Evolutionary conservation across 1,284 basidiomycete genomes (phyloP).

Genomic region (Tilletia caries): DNA sequence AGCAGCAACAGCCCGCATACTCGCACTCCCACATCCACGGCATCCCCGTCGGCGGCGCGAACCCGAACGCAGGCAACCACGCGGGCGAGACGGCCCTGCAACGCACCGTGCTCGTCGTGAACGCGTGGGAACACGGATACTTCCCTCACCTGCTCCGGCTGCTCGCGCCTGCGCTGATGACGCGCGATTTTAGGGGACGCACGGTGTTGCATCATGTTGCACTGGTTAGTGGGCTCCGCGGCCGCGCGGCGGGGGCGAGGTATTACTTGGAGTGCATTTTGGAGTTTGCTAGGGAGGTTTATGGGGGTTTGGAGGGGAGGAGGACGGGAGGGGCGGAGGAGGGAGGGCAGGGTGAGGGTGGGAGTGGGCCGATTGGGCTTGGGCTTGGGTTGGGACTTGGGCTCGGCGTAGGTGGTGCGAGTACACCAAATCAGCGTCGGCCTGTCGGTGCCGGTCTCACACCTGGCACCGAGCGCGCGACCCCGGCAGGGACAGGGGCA

Average conservation of each 20-base stretch:
- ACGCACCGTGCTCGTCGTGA: slow-evolving; percentile 82
- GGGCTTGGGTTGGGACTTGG: background rate
- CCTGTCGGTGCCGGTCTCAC: too few species aligned
- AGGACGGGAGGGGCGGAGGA: background rate
- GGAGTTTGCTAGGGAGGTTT: slow-evolving; percentile 59
- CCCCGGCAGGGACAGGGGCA: slow-evolving; percentile 54
- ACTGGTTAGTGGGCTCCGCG: slow-evolving; percentile 83
- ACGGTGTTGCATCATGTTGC: slow-evolving; percentile 93
- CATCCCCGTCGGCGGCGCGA: slow-evolving; percentile 40
- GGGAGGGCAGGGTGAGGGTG: slow-evolving; percentile 47
- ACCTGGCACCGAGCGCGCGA: background rate
- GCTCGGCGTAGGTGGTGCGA: background rate
- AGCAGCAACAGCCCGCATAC: background rate
- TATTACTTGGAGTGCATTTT: slow-evolving; percentile 91
- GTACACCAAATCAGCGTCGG: too few species aligned
- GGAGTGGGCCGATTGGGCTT: slow-evolving; percentile 41
- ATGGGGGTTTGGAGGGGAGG: slow-evolving; percentile 58
- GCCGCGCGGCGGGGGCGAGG: slow-evolving; percentile 75
- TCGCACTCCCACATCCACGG: background rate
- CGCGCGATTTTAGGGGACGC: slow-evolving; percentile 82
- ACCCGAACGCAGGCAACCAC: slow-evolving; percentile 63
- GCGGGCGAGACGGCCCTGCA: slow-evolving; percentile 92
- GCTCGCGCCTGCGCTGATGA: slow-evolving; percentile 73
- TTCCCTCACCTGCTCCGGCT: slow-evolving; percentile 68
- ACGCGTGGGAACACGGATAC: slow-evolving; percentile 71